Evolutionary conservation across 371 early-diverging fungal species (phyloP), one percentile per base, ranked within the genome.

Genomic region (Chytridium lagenaria): DNA sequence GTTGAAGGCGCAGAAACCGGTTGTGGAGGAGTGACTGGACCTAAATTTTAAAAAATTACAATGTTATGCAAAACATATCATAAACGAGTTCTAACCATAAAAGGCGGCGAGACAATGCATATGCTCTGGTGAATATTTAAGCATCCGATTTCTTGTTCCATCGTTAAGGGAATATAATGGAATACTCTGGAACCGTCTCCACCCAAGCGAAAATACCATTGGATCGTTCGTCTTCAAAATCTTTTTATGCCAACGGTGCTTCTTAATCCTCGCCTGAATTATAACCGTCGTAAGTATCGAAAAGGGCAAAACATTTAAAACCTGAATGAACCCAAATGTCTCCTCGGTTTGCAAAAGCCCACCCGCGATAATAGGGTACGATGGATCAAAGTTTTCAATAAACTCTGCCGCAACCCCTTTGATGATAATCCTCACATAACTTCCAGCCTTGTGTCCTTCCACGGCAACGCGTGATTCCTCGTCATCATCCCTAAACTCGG

Each of bases 101-200:
- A 98, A 91, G 0, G 95, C 92, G 16, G 96, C 98, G 65, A 94
- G 79, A 87, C 99, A 98, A 87, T 98, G 98, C 97, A 98, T 97
- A 79, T 98, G 98, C 81, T 98, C 97, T 3, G 99, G 99, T 3
- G 98, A 97, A 82, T 99, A 98, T 84, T 99, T 99, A 57, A 99
- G 88, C 95, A 98, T 93, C 70, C 97, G 90, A 84, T 98, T 98
- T 57, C 98, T 89, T 44, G 92, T 94, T 51, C 93, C 93, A 78
- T 95, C 97, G 80, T 95, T 91, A 50, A 97, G 84, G 44, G 95
- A 97, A 83, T 95, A 99, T 44, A 97, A 83, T 1, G 99, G 99
- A 70, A 97, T 91, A 44, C 93, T 93, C 81, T 99, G 98, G 90
- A 98, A 96, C 64, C 99, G 93, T 50, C 98, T 89, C 99, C 99